These are phyloP conservation scores for Mayamaea pseudoterrestris DNA, from an alignment of 108 stramenopile species.

Conservation along the genomic window DNA sequence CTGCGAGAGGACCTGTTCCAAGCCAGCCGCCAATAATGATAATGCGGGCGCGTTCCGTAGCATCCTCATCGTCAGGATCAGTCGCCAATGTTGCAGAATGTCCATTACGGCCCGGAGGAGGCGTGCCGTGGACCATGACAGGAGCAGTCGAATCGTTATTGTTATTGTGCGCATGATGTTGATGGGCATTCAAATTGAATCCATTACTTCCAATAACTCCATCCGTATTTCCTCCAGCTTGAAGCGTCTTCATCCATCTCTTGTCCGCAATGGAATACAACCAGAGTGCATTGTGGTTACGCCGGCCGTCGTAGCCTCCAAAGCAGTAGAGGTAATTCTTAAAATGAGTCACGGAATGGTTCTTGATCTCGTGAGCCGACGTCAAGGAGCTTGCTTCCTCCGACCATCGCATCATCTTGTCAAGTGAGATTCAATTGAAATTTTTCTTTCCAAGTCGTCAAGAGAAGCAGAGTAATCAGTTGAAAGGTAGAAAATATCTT, in stretches of 20 bases:
- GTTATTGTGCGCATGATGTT: conserved; percentile 4
- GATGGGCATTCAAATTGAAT: not conserved
- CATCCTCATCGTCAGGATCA: conserved; percentile 26
- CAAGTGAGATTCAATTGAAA: not conserved
- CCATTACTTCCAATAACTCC: not conserved
- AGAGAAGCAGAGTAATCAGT: no score
- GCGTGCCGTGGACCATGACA: conserved; percentile 30
- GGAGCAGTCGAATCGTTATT: not conserved
- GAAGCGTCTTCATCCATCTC: conserved; percentile 48
- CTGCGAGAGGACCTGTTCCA: conserved; percentile 77
- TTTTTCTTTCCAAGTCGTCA: no score
- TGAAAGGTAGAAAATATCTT: no score
- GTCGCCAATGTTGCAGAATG: conserved; percentile 86
- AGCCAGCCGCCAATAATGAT: conserved; percentile 93
- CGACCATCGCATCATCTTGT: conserved; percentile 22
- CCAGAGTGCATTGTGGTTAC: conserved; percentile 75
- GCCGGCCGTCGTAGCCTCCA: conserved; percentile 88
- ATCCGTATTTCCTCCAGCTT: not conserved
- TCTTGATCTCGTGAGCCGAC: conserved; percentile 62
- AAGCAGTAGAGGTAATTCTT: conserved; percentile 74
- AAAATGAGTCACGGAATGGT: conserved; percentile 73
- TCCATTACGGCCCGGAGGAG: conserved; percentile 87
- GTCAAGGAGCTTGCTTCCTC: conserved; percentile 10
- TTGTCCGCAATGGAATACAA: conserved; percentile 54
- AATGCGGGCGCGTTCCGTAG: conserved; percentile 49